Conservation (phyloP, 73 alveolate genomes). For the Strombidium stylifer region DNA sequence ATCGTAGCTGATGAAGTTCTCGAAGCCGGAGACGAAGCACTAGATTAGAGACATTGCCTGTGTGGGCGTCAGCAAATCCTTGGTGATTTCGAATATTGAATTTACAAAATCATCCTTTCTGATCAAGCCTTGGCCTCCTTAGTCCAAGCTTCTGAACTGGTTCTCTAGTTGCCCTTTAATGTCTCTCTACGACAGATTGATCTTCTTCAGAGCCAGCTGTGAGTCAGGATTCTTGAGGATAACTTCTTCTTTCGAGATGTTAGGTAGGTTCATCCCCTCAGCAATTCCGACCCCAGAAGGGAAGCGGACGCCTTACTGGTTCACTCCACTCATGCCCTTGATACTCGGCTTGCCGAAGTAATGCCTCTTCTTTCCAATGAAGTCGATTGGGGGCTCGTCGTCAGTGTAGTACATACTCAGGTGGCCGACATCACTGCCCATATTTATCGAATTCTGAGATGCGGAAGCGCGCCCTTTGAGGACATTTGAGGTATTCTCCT, state of each 20-base stretch:
- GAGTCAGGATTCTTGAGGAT: conserved; percentile 26
- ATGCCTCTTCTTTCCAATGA: conserved; percentile 63
- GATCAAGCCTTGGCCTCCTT: conserved; percentile 23
- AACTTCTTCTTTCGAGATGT: conserved; percentile 33
- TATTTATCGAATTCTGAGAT: too few relatives aligned
- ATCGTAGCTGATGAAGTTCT: conserved; percentile 37
- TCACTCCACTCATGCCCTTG: conserved; percentile 35
- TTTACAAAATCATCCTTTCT: conserved; percentile 30
- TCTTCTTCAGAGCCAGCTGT: conserved; percentile 25
- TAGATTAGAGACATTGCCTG: conserved; percentile 27
- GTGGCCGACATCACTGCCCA: too few relatives aligned
- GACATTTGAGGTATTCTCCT: conserved; percentile 45
- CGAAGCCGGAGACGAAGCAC: conserved; percentile 37
- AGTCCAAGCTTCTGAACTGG: conserved; percentile 35
- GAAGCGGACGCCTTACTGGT: too few relatives aligned
- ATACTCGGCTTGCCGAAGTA: conserved; percentile 73
- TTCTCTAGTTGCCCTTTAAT: conserved; percentile 21
- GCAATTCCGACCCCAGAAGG: conserved; percentile 36
- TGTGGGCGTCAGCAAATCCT: not conserved
- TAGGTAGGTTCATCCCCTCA: too few relatives aligned
- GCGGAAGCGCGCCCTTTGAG: not conserved
- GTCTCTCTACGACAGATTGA: conserved; percentile 14
- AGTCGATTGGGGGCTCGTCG: conserved; percentile 67
- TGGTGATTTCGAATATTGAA: conserved; percentile 26
- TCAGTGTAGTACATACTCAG: conserved; percentile 50